Conservation (phyloP, 2,329 filamentous ascomycete genomes). For the Aspergillus sp. region DNA sequence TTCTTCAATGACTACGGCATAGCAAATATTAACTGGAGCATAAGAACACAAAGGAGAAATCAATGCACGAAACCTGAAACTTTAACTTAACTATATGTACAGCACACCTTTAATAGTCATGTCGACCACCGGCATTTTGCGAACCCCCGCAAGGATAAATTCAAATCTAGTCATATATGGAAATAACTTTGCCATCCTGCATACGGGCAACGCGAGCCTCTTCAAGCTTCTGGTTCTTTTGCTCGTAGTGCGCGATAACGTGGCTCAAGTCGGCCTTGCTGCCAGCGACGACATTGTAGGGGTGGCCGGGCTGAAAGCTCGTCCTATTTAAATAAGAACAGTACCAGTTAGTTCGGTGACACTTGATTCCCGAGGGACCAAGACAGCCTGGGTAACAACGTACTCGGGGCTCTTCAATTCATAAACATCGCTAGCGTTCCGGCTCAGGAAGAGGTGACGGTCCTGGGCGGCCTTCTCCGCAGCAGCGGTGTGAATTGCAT, state of each 20-base stretch:
- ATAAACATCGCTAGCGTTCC: conserved; percentile 43
- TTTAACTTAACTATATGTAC: conserved; percentile 35
- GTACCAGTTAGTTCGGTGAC: conserved; percentile 8
- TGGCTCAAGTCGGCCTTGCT: conserved; percentile 58
- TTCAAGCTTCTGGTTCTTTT: conserved; percentile 56
- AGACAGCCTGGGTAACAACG: conserved; percentile 31
- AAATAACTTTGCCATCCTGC: conserved; percentile 45
- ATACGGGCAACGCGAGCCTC: conserved; percentile 52
- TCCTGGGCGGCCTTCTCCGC: conserved; percentile 65
- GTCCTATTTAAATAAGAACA: conserved; percentile 43
- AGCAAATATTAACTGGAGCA: not conserved
- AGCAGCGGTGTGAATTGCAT: conserved; percentile 59
- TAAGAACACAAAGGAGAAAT: conserved; percentile 24
- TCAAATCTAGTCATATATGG: conserved; percentile 43
- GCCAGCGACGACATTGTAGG: conserved; percentile 64
- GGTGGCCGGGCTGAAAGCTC: conserved; percentile 60
- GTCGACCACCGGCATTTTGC: conserved; percentile 24
- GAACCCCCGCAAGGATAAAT: conserved; percentile 17
- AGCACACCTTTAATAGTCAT: conserved; percentile 26
- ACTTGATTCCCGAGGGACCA: not conserved
- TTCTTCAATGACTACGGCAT: not conserved
- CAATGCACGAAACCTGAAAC: conserved; percentile 26
- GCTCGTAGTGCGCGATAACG: conserved; percentile 63
- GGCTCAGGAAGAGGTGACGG: conserved; percentile 58
- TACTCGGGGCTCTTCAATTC: conserved; percentile 66